Conservation (phyloP, 805 yeast species). For the Ogataea henricii region DNA sequence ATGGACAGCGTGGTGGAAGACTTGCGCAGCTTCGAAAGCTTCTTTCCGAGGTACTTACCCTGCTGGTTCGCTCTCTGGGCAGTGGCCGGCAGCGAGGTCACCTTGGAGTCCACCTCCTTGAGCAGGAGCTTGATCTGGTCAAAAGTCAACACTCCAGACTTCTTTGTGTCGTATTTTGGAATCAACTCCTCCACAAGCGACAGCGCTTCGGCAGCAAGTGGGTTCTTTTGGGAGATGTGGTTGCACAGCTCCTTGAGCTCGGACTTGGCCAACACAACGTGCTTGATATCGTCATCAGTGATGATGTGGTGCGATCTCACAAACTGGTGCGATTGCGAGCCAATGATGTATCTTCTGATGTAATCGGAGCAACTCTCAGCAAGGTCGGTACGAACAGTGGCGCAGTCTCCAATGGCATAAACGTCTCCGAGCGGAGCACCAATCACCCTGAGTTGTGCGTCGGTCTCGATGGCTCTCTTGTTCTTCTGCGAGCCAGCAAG, state of each 20-base stretch:
- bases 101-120: slow-evolving; percentile 58
- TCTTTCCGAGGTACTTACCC: slow-evolving; percentile 64
- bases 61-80: slow-evolving; percentile 77
- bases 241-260: slow-evolving; percentile 52
- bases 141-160: slow-evolving; percentile 52
- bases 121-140: slow-evolving; percentile 52
- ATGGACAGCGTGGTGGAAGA: slow-evolving; percentile 44
- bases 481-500: slow-evolving; percentile 54
- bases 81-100: slow-evolving; percentile 70
- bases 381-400: slow-evolving; percentile 62
- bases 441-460: slow-evolving; percentile 66
- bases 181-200: slow-evolving; percentile 50
- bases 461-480: slow-evolving; percentile 74
- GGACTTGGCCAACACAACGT: slow-evolving; percentile 45
- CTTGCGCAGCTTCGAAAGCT: slow-evolving; percentile 54
- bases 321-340: slow-evolving; percentile 41
- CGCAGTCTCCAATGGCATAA: slow-evolving; percentile 73
- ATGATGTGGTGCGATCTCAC: slow-evolving; percentile 35
- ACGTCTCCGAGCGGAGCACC: slow-evolving; percentile 71
- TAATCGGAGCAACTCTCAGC: slow-evolving; percentile 56
- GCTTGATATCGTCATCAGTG: slow-evolving; percentile 54
- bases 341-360: slow-evolving; percentile 47
- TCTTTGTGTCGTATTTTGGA: slow-evolving; percentile 51
- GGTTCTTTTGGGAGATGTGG: slow-evolving; percentile 53
- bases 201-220: slow-evolving; percentile 59